Evolutionary conservation across 805 yeast genomes (phyloP).

Genomic region (Zygoascus flipseniorum): DNA sequence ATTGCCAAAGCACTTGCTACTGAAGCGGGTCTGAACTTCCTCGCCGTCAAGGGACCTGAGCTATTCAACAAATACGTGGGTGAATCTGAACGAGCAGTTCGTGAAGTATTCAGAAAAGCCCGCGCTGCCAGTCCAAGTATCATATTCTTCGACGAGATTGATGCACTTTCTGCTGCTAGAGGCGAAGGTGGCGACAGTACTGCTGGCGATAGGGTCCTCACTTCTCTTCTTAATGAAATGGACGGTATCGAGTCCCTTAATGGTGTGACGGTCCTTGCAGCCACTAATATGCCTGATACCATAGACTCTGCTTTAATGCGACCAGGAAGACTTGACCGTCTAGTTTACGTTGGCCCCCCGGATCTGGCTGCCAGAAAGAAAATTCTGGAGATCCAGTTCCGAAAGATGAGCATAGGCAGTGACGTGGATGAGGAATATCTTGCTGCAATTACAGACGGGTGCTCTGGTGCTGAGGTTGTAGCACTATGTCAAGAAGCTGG

Average conservation of each 20-base stretch:
- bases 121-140: conserved; percentile 91
- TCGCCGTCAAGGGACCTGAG: conserved; percentile 97
- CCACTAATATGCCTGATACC: conserved; percentile 90
- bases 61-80: conserved; percentile 93
- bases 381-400: conserved; percentile 62
- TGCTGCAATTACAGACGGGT: conserved; percentile 70
- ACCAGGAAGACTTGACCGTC: conserved; percentile 93
- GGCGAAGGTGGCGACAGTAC: conserved; percentile 32
- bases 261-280: conserved; percentile 91
- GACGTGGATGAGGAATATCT: conserved; percentile 44
- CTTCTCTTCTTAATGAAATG: conserved; percentile 85
- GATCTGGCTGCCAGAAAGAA: conserved; percentile 71
- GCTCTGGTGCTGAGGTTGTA: conserved; percentile 95
- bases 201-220: conserved; percentile 67
- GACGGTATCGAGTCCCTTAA: conserved; percentile 95
- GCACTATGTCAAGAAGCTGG: conserved; percentile 94
- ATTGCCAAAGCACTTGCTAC: conserved; percentile 98
- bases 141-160: conserved; percentile 95
- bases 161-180: conserved; percentile 78
- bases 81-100: conserved; percentile 91
- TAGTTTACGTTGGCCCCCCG: conserved; percentile 89
- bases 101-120: conserved; percentile 91
- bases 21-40: conserved; percentile 86
- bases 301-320: conserved; percentile 89
- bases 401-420: conserved; percentile 48